Conservation (phyloP, 2,329 filamentous ascomycete genomes). For the Trichoderma pleuroti region DNA sequence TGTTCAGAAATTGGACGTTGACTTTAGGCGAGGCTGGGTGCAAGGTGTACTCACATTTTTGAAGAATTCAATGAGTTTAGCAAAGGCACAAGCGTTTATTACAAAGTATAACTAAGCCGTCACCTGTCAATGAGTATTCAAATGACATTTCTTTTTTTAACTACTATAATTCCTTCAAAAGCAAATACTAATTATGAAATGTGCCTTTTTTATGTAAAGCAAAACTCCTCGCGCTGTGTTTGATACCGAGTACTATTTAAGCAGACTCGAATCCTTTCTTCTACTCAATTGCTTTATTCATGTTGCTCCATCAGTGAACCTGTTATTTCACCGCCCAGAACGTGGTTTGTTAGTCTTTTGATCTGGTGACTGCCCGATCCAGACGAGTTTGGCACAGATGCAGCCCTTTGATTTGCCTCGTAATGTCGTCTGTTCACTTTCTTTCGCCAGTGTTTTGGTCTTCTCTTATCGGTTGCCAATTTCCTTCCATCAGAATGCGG, state of each 20-base stretch:
- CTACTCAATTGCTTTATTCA: not conserved
- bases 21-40: not conserved
- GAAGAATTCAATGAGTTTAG: not conserved
- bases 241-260: not conserved
- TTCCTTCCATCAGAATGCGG: not conserved
- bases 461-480: not conserved
- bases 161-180: not conserved
- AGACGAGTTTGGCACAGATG: not conserved
- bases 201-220: not conserved
- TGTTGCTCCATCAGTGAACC: too few relatives aligned
- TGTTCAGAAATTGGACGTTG: not conserved
- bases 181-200: not conserved
- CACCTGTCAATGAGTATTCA: accelerated
- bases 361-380: not conserved
- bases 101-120: not conserved
- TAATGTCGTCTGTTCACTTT: not conserved
- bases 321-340: too few relatives aligned
- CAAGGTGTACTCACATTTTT: not conserved
- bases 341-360: too few relatives aligned
- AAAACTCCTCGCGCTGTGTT: not conserved
- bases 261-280: not conserved
- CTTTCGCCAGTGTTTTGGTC: not conserved
- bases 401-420: accelerated
- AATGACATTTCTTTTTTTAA: not conserved
- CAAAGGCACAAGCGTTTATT: not conserved